phyloP scores from a whole-genome alignment of 352 stramenopile genomes.

The Blastocystis sp. region DNA sequence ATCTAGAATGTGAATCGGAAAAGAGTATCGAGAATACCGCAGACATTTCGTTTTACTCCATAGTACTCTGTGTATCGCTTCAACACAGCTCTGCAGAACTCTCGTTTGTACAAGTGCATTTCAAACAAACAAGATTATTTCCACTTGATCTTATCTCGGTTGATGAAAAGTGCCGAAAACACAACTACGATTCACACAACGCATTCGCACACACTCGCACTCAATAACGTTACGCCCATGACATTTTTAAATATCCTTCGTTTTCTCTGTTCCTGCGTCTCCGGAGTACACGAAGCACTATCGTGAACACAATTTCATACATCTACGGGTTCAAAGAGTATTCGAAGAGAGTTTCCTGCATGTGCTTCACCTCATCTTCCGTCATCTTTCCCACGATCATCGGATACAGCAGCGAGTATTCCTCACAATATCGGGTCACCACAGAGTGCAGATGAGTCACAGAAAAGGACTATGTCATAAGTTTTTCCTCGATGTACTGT shows the following conservation, averaged over 20 bases:
- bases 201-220: neutral
- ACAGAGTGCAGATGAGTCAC: neutral
- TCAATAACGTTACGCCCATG: neutral
- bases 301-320: neutral
- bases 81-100: slow-evolving; percentile 3
- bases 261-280: neutral
- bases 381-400: neutral
- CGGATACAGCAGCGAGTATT: slow-evolving; percentile 1
- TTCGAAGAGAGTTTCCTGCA: neutral
- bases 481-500: neutral
- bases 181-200: neutral
- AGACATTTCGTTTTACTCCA: neutral
- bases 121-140: slow-evolving; percentile 41
- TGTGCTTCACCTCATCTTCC: neutral
- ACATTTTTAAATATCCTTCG: neutral
- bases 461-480: neutral
- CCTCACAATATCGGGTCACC: neutral
- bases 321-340: neutral
- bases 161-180: neutral
- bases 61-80: neutral
- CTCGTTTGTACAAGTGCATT: slow-evolving; percentile 52
- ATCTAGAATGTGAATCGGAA: neutral
- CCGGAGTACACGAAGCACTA: neutral
- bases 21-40: neutral
- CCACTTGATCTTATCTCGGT: neutral